phyloP scores from a whole-genome alignment of 2,329 filamentous ascomycete species.

The Juglanconis oblonga region DNA sequence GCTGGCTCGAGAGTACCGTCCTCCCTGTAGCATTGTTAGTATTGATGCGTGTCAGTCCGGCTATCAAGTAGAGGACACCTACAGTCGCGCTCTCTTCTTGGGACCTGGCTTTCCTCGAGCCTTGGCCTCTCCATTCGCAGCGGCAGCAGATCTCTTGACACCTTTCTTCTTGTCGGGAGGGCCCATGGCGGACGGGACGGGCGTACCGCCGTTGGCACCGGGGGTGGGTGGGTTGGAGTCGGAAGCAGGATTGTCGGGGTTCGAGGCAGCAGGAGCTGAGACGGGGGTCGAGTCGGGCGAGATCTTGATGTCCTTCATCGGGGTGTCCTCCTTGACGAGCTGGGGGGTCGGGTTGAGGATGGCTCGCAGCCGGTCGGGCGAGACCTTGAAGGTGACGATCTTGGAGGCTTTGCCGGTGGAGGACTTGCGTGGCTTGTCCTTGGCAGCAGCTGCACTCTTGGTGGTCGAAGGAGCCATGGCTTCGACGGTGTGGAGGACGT shows the following conservation, averaged over 20 bases:
- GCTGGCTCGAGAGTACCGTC: conserved; percentile 61
- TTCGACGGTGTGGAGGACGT: conserved; percentile 9
- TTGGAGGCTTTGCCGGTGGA: conserved; percentile 26
- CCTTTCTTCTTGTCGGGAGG: conserved; percentile 73
- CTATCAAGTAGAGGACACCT: conserved; percentile 42
- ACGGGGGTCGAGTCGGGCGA: conserved; percentile 44
- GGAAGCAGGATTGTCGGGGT: conserved; percentile 51
- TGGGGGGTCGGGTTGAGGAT: conserved; percentile 45
- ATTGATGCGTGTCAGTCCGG: background rate
- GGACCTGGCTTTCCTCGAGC: conserved; percentile 84
- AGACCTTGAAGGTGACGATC: conserved; percentile 52
- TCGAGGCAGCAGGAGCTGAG: conserved; percentile 38
- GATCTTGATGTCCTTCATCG: conserved; percentile 35
- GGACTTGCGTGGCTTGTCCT: conserved; percentile 42
- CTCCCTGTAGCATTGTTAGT: conserved; percentile 42
- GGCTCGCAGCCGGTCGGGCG: conserved; percentile 47
- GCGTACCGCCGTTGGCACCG: conserved; percentile 50
- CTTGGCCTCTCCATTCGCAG: conserved; percentile 67
- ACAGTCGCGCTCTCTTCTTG: conserved; percentile 95
- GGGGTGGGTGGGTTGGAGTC: conserved; percentile 61
- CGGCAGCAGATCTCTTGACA: conserved; percentile 65
- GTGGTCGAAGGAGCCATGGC: conserved; percentile 36
- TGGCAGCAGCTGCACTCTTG: conserved; percentile 30
- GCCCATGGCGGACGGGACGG: conserved; percentile 54
- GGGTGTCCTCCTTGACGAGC: conserved; percentile 38